These are phyloP conservation scores for Orbilia blumenaviensis DNA, from an alignment of 2,329 filamentous ascomycete genomes.

Conservation along the genomic window DNA sequence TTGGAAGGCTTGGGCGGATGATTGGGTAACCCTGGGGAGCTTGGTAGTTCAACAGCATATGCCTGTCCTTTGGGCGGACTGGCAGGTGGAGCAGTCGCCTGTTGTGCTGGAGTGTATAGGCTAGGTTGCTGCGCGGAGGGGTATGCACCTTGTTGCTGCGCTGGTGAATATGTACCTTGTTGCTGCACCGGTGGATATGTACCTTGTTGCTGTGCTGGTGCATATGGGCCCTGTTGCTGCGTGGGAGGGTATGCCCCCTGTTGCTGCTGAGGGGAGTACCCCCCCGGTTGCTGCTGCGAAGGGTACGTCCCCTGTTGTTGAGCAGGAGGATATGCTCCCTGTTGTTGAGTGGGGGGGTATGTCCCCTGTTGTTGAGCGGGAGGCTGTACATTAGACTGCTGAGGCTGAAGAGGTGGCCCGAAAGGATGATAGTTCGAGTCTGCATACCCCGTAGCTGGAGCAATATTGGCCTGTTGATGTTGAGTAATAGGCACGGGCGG, in stretches of 20 bases:
- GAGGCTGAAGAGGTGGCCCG: conserved; percentile 23
- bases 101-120: conserved; percentile 11
- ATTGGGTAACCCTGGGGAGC: conserved; percentile 36
- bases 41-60: conserved; percentile 48
- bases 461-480: neutral
- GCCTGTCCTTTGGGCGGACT: conserved; percentile 19
- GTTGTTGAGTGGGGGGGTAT: neutral
- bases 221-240: neutral
- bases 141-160: neutral
- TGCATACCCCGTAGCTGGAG: conserved; percentile 23
- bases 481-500: neutral
- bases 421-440: conserved; percentile 38
- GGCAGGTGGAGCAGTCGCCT: conserved; percentile 4
- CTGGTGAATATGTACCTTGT: neutral
- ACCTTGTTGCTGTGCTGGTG: neutral
- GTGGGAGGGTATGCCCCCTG: neutral
- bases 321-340: neutral
- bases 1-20: conserved; percentile 46
- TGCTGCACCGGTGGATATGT: neutral
- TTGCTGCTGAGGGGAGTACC: too few relatives aligned
- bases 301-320: neutral
- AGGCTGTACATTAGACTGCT: neutral
- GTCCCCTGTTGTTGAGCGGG: neutral
- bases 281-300: neutral
- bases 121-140: conserved; percentile 16